Evolutionary conservation across 495 filamentous ascomycete species (phyloP), one percentile per base, ranked within the genome.

Genomic region (Astrocystis sublimbata): DNA sequence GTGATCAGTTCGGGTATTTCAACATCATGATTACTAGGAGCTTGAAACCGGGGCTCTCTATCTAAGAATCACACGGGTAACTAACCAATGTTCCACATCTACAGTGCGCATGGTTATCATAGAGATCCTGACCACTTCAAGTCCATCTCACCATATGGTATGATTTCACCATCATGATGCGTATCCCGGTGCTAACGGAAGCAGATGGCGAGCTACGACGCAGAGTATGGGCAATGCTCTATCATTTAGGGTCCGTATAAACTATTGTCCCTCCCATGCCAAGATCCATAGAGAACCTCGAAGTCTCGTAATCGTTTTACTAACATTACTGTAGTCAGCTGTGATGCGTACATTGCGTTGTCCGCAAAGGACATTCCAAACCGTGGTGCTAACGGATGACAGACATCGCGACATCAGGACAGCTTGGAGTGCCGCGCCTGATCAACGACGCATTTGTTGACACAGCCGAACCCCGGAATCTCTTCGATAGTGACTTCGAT

Each of bases 211-310:
- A 80, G 52, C 74, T 78, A 70, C 71, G 78, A 51, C 69, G 78
- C 40, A 70, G 77, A n/a, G 19, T 78, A 6, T 80, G 78, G 78
- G 61, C 69, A 17, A 67, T 79, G n/a, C 60, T 80, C 53, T 76
- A 73, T 56, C 60, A 63, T 51, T n/a, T 68, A 26, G 59, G 59
- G 59, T 61, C 12, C 47, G 53, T 59, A 42, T 41, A 40, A 31
- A 21, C n/a, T n/a, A 6, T 31, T 21, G 24, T n/a, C 6, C 17
- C 13, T 28, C n/a, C 24, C n/a, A 42, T 31, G 33, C 40, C 33
- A 7, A 24, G 28, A 9, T 19, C 26, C 23, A 15, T 42, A 15
- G 8, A n/a, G n/a, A n/a, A 24, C 26, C 19, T 15, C 3, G 7
- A 19, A 6, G 3, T 8, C 5, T 33, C 7, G 30, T 45, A n/a